Base-by-base conservation (phyloP, 148 eudicot species). In the Chenopodium suecicum region DNA sequence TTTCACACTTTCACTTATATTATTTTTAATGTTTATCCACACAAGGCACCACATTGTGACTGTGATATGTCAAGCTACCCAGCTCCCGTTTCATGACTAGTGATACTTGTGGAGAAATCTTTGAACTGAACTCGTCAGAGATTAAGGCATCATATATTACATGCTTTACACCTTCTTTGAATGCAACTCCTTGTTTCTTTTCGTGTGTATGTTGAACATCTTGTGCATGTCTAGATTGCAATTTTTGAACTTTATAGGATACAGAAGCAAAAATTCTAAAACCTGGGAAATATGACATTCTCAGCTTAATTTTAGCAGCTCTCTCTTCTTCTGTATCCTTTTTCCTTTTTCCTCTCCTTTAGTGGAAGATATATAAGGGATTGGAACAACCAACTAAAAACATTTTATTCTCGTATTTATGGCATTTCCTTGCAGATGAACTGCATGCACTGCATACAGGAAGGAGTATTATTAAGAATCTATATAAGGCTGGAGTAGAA, bases 401-500 rank as follows among this genome's bases (percentile, higher is more conserved):
- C 56, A 60, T 64, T 64, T 65, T 23, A 44, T 22, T 22, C 31
- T 14, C 66, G 47, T 54, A 25, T 37, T 20, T 60, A 60, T 81
- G 67, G 64, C 68, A 25, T 77, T 64, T 73, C 83, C 72, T 87
- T 88, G 89, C 87, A 96, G 99, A 96, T 91, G 99, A 96, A 86
- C 76, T 89, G 84, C 99, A 96, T 91, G 99, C 95, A 70, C 95
- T 96, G 56, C 90, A 96, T 62, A 94, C 86, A 79, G 99, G 99
- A 70, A 92, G 99, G 85, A 94, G 85, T 86, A 94, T 94, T 80
- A 66, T 96, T 64, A 94, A 96, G 87, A 96, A 94, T 88, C 85
- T 94, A 80, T 90, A 90, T 88, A 90, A 78, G 89, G 97, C 99
- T 73, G 99, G 93, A 72, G 89, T 82, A 78, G 86, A 84, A 56